These are phyloP conservation scores for Fusarium tjaetaba DNA, from an alignment of 2,329 filamentous ascomycete species.

Conservation along the genomic window DNA sequence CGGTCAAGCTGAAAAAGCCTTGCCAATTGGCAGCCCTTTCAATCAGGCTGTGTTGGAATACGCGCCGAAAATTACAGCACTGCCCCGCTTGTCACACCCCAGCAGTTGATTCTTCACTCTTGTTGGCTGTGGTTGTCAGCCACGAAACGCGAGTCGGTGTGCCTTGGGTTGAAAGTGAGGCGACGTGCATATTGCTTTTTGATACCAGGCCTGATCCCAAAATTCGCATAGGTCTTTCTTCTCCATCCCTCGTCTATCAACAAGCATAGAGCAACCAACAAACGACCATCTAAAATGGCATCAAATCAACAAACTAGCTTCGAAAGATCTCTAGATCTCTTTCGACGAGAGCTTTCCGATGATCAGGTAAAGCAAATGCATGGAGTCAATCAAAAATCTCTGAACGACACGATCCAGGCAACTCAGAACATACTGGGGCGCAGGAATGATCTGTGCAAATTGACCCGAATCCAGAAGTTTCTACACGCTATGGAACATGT, in stretches of 20 bases:
- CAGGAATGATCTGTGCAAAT: not conserved
- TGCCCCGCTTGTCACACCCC: not conserved
- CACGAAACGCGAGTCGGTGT: not conserved
- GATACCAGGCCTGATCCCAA: fast-evolving
- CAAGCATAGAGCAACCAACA: fast-evolving
- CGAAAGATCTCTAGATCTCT: not conserved
- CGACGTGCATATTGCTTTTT: not conserved
- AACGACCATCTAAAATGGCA: not conserved
- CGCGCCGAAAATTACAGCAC: not conserved
- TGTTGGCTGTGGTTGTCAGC: not conserved
- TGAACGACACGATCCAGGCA: fast-evolving
- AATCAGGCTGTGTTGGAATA: not conserved
- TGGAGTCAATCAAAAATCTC: fast-evolving
- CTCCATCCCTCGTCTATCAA: fast-evolving
- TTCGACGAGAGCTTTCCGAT: not conserved
- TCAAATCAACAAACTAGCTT: not conserved
- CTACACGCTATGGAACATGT: not conserved
- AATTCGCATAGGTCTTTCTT: fast-evolving
- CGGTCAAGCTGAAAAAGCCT: not conserved
- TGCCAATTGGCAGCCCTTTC: fast-evolving
- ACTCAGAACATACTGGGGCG: not conserved
- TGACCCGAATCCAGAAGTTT: not conserved
- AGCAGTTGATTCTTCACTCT: not conserved
- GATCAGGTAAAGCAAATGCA: not conserved
- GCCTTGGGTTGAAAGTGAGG: not conserved